Evolutionary conservation across 1,284 basidiomycete species (phyloP).

Genomic region (Cryptococcus floricola): DNA sequence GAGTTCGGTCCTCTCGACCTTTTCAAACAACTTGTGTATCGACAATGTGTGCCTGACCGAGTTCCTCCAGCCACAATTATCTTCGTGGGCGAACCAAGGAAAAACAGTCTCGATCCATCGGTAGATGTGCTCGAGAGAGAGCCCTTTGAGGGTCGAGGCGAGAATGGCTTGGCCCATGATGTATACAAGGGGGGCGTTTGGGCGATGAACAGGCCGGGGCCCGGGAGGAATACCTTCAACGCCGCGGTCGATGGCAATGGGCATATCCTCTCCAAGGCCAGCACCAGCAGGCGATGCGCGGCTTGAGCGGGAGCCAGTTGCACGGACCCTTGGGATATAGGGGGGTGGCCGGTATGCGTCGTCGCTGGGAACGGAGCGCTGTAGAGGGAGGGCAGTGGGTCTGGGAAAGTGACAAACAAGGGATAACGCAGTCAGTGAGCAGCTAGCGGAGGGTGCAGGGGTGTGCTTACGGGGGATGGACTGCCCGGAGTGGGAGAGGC

Average conservation of each 20-base stretch:
- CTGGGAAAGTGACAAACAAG: slow-evolving; percentile 23
- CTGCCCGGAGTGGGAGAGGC: too few species aligned
- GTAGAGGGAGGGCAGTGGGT: background rate
- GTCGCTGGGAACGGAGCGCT: background rate
- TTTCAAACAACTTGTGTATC: slow-evolving; percentile 1
- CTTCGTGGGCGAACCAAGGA: background rate
- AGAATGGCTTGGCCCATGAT: background rate
- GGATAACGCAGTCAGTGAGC: slow-evolving; percentile 8
- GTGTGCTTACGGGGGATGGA: too few species aligned
- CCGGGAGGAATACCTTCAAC: background rate
- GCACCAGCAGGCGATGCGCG: background rate
- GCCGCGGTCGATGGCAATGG: background rate
- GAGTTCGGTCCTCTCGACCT: background rate
- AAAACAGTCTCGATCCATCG: background rate
- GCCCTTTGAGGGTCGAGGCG: background rate
- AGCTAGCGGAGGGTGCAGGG: too few species aligned
- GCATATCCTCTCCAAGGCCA: background rate
- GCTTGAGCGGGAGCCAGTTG: background rate
- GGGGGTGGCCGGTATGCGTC: background rate
- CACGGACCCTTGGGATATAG: background rate
- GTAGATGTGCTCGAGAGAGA: slow-evolving; percentile 1
- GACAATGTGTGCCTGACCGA: background rate
- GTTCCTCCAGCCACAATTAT: background rate
- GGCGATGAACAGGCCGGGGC: background rate
- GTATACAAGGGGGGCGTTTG: background rate